Conservation (phyloP, 2,329 filamentous ascomycete genomes). For the Tolypocladium pustulatum region DNA sequence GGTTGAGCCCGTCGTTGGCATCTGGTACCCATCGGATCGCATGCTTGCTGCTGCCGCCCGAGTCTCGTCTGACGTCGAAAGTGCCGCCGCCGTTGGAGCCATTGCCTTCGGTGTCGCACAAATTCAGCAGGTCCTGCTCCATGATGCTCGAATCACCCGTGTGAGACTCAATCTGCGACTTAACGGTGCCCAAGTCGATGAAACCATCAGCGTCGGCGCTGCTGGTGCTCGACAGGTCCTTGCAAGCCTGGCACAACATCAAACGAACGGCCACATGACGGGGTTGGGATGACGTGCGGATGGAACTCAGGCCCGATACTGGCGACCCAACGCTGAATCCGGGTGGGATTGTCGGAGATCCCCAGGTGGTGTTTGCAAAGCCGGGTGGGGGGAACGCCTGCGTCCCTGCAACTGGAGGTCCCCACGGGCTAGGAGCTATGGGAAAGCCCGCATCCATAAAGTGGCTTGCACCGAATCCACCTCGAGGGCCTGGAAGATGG, state of each 20-base stretch:
- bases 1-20: constrained; percentile 28
- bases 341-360: constrained; percentile 20
- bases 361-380: constrained; percentile 30
- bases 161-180: constrained; percentile 54
- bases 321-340: constrained; percentile 24
- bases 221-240: constrained; percentile 36
- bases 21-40: constrained; percentile 47
- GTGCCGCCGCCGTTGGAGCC: constrained; percentile 79
- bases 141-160: constrained; percentile 23
- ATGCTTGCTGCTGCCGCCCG: constrained; percentile 22
- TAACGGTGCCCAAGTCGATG: constrained; percentile 56
- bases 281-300: constrained; percentile 35
- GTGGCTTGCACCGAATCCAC: constrained; percentile 27
- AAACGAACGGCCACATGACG: constrained; percentile 60
- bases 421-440: constrained; percentile 30
- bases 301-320: constrained; percentile 14
- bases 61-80: constrained; percentile 57
- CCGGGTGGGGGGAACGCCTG: constrained; percentile 35
- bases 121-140: constrained; percentile 63
- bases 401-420: constrained; percentile 19
- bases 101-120: constrained; percentile 88
- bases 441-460: constrained; percentile 32
- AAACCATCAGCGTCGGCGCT: constrained; percentile 48
- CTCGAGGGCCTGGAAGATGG: constrained; percentile 38
- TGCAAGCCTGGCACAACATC: constrained; percentile 70